Conservation (phyloP, 2,329 filamentous ascomycete species). For the Xenoacremonium recifei region DNA sequence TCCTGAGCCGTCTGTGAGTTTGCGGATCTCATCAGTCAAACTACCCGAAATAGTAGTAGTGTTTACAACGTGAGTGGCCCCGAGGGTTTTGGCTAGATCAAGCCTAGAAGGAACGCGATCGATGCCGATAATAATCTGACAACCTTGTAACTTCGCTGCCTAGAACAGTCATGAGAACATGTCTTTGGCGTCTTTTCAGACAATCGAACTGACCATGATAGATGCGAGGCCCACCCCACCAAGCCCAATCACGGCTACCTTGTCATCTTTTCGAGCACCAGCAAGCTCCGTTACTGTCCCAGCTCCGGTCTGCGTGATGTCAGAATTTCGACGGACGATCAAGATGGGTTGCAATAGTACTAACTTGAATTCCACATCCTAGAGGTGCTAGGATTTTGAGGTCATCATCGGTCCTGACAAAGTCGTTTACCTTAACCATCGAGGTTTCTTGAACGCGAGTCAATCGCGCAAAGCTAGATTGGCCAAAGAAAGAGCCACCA, state of each 20-base stretch:
- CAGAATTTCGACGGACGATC: not conserved
- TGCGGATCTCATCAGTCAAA: not conserved
- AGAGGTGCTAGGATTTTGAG: conserved; percentile 10
- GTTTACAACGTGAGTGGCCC: conserved; percentile 6
- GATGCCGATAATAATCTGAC: conserved; percentile 7
- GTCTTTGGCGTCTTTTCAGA: too few species aligned
- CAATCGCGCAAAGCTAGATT: conserved; percentile 7
- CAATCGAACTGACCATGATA: conserved; percentile 4
- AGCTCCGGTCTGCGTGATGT: conserved; percentile 3
- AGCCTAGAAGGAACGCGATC: conserved; percentile 4
- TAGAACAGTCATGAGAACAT: too few species aligned
- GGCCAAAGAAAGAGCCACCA: conserved; percentile 9
- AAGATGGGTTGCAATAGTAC: not conserved
- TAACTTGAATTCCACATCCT: conserved; percentile 9
- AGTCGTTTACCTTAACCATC: conserved; percentile 5
- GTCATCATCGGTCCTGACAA: conserved; percentile 4
- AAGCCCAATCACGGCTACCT: conserved; percentile 4
- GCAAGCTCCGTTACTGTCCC: conserved; percentile 4
- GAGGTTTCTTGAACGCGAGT: conserved; percentile 7
- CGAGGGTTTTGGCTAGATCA: conserved; percentile 7
- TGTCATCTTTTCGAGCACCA: conserved; percentile 1
- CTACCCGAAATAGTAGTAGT: not conserved
- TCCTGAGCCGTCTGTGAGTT: conserved; percentile 1
- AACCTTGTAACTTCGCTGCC: conserved; percentile 6
- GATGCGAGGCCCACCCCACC: conserved; percentile 8